phyloP scores from a whole-genome alignment of 2,329 filamentous ascomycete species.

The Epichloe hybrida region DNA sequence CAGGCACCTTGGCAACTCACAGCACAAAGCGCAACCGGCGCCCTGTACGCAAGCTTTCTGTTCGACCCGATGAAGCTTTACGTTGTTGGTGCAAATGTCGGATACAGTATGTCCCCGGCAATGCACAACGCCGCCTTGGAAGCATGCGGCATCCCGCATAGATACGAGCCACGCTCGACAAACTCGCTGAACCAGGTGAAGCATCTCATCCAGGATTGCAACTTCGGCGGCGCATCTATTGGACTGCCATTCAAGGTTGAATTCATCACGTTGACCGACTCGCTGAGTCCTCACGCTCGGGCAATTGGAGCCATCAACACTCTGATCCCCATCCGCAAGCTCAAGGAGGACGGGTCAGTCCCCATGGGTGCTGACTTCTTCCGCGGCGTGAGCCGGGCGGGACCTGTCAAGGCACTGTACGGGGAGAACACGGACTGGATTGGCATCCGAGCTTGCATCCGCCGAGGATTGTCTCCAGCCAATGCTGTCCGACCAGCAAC shows the following conservation, averaged over 20 bases:
- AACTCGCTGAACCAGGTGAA: constrained; percentile 48
- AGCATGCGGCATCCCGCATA: constrained; percentile 54
- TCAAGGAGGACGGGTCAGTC: constrained; percentile 42
- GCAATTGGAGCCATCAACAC: constrained; percentile 70
- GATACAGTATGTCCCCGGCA: constrained; percentile 60
- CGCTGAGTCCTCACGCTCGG: constrained; percentile 56
- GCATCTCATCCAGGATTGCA: constrained; percentile 47
- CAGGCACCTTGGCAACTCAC: constrained; percentile 31
- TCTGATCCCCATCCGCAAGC: constrained; percentile 53
- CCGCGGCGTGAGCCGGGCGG: constrained; percentile 43
- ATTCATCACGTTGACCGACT: constrained; percentile 53
- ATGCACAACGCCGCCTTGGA: constrained; percentile 64
- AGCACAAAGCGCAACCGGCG: constrained; percentile 47
- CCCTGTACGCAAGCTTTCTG: constrained; percentile 52
- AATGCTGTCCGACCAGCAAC: constrained; percentile 45
- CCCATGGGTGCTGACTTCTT: constrained; percentile 40
- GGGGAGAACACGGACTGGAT: constrained; percentile 78
- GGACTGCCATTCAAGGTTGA: constrained; percentile 65
- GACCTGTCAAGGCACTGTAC: constrained; percentile 55
- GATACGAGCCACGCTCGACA: constrained; percentile 52
- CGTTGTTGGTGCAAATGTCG: constrained; percentile 59
- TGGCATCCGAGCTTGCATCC: constrained; percentile 60
- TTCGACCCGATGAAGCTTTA: constrained; percentile 59
- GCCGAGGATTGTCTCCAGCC: constrained; percentile 58
- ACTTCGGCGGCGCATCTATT: constrained; percentile 60